Evolutionary conservation across 2,329 filamentous ascomycete species (phyloP).

Genomic region (Tothia fuscella): DNA sequence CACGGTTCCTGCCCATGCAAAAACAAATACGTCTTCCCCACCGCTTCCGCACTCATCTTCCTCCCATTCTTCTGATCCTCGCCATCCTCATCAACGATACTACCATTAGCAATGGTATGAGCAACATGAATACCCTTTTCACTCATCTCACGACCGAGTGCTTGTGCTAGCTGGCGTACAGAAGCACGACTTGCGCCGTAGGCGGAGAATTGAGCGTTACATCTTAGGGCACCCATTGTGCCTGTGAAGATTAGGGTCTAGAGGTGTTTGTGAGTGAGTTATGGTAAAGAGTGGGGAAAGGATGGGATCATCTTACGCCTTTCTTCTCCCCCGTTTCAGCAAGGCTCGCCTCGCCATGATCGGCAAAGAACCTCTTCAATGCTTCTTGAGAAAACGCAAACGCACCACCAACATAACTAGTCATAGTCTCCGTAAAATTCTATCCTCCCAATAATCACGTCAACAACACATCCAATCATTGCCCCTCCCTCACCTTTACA

Average conservation of each 20-base stretch:
- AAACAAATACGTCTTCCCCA: slow-evolving; percentile 45
- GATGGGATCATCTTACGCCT: slow-evolving; percentile 23
- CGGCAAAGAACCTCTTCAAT: slow-evolving; percentile 38
- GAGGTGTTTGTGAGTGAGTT: neutral
- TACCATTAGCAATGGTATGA: slow-evolving; percentile 47
- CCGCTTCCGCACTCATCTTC: slow-evolving; percentile 46
- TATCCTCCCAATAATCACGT: neutral
- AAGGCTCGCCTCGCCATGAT: slow-evolving; percentile 38
- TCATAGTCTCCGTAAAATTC: slow-evolving; percentile 31
- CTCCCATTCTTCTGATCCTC: slow-evolving; percentile 38
- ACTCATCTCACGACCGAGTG: slow-evolving; percentile 44
- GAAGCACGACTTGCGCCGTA: slow-evolving; percentile 43
- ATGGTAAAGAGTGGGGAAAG: neutral
- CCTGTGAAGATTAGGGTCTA: slow-evolving; percentile 46
- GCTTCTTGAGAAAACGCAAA: slow-evolving; percentile 44
- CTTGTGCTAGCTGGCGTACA: slow-evolving; percentile 44
- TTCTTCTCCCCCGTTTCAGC: slow-evolving; percentile 39
- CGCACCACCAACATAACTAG: slow-evolving; percentile 42
- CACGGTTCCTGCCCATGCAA: slow-evolving; percentile 36
- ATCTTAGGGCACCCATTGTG: slow-evolving; percentile 41
- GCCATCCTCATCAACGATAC: slow-evolving; percentile 39
- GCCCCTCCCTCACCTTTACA: neutral
- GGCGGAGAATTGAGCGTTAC: slow-evolving; percentile 41
- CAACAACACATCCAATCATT: slow-evolving; percentile 26
- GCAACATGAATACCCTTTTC: slow-evolving; percentile 45